Percentiles rank a stretch among this genome's conserved stretches.
Conservation (phyloP, 1,284 basidiomycete genomes). For the Leccinum subrobustum region DNA sequence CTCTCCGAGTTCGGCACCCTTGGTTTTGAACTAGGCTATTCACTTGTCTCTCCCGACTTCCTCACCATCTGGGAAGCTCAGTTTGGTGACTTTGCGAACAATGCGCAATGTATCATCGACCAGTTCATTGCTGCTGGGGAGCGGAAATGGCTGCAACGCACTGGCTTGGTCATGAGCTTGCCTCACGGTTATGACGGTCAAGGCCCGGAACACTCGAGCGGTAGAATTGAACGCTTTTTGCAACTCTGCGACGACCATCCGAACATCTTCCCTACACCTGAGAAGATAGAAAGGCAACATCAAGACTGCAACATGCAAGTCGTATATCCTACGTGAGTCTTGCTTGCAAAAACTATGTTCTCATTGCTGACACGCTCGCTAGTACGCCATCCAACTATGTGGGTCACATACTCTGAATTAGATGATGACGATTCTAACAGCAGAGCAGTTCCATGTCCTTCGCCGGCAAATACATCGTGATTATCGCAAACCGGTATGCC, state of each 20-base stretch:
- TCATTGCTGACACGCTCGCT: constrained; percentile 15
- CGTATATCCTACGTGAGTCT: constrained; percentile 86
- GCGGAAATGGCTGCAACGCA: constrained; percentile 97
- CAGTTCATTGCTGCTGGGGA: constrained; percentile 99
- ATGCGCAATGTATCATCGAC: constrained; percentile 97
- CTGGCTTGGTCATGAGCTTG: constrained; percentile 88
- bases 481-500: constrained; percentile 86
- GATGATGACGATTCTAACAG: constrained; percentile 1
- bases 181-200: constrained; percentile 99
- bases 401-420: constrained; percentile 5
- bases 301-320: constrained; percentile 99
- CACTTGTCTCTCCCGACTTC: constrained; percentile 92
- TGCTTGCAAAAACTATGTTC: background rate
- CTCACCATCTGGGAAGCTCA: constrained; percentile 99
- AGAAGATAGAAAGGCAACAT: constrained; percentile 93
- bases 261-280: constrained; percentile 81
- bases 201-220: constrained; percentile 98
- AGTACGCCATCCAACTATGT: constrained; percentile 91
- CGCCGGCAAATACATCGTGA: constrained; percentile 94
- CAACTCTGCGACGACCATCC: constrained; percentile 99
- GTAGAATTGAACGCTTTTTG: constrained; percentile 94
- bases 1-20: constrained; percentile 95
- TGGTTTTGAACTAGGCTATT: constrained; percentile 99
- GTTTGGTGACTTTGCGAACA: constrained; percentile 98
- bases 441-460: constrained; percentile 82